Base-by-base conservation (phyloP, 2,329 filamentous ascomycete genomes). In the Alternaria gaisen region DNA sequence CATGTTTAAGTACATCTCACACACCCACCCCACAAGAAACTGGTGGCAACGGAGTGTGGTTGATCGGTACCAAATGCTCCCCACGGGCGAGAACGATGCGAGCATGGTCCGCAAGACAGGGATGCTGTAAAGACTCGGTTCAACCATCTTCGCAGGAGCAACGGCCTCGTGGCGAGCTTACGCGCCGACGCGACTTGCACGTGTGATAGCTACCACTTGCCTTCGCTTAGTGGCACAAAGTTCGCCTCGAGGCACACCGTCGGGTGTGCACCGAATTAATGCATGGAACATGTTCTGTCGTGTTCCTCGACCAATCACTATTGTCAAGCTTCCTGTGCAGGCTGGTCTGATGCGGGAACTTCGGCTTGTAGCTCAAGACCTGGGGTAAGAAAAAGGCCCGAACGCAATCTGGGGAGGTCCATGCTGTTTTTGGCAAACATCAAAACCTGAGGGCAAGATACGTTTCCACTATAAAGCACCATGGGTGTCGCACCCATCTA, bases 401-500 rank as follows among this genome's bases (percentile, higher is more conserved):
- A 66, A 34, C 34, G 60, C 30, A 71, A 65, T 72, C 68, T 58
- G 71, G 71, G 71, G 65, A 58, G 61, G 50, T 34, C 66, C 66
- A 65, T 56, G 64, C 65, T 58, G 41, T 51, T 60, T 64, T 63
- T 36, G 42, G 58, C 48, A 38, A 63, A 50, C 51, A 61, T 54
- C 53, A 60, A 60, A 64, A 47, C 56, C 47, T 67, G 65, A 58
- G 50, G 41, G 60, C 53, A 10, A 64, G 28, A 43, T 48, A 24
- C 43, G 38, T 40, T 53, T 63, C 50, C 43, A 60, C 60, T 74
- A 75, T 73, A 75, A 75, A 75, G 63, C 51, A 61, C 53, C 56
- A 59, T 40, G 48, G 44, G 24, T 60, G 52, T 55, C 58, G 32
- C 63, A 32, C 30, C 8, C 38, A n/a, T 41, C 5, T 18, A 40